Conservation (phyloP, 805 yeast genomes). For the Millerago galiae region DNA sequence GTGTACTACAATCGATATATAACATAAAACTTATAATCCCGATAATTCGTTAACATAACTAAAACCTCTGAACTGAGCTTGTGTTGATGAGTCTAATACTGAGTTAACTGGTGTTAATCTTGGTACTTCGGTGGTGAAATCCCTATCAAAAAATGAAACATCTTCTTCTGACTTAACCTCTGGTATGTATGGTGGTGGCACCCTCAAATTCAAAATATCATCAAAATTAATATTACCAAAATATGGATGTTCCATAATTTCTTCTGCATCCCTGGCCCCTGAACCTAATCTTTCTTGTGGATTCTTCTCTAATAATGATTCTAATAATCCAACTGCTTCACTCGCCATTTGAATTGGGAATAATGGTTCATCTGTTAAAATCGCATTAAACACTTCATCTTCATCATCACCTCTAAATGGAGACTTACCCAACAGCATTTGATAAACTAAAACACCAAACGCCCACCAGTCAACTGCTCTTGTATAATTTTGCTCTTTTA, state of each 20-base stretch:
- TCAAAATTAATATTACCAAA: conserved; percentile 87
- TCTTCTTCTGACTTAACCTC: conserved; percentile 83
- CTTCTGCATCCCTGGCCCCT: conserved; percentile 83
- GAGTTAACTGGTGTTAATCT: conserved; percentile 93
- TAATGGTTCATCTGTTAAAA: conserved; percentile 90
- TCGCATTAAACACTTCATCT: conserved; percentile 95
- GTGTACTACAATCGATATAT: background rate
- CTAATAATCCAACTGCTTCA: conserved; percentile 90
- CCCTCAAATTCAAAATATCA: conserved; percentile 63
- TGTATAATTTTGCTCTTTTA: conserved; percentile 87
- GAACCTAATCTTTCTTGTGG: conserved; percentile 81
- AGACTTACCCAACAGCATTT: conserved; percentile 92
- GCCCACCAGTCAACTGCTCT: conserved; percentile 99
- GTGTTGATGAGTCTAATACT: conserved; percentile 76
- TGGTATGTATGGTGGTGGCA: conserved; percentile 88
- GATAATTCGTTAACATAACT: conserved; percentile 71
- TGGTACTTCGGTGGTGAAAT: conserved; percentile 91
- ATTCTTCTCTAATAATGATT: conserved; percentile 84
- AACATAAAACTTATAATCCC: conserved; percentile 21
- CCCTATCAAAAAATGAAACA: conserved; percentile 88
- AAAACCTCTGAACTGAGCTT: conserved; percentile 96
- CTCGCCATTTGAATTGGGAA: conserved; percentile 97
- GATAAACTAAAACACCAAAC: conserved; percentile 91
- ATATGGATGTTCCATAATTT: conserved; percentile 93
- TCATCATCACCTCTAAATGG: conserved; percentile 97